Evolutionary conservation across 2,329 filamentous ascomycete species (phyloP), one percentile per base, ranked within the genome.

Genomic region (Zymoseptoria passerinii): DNA sequence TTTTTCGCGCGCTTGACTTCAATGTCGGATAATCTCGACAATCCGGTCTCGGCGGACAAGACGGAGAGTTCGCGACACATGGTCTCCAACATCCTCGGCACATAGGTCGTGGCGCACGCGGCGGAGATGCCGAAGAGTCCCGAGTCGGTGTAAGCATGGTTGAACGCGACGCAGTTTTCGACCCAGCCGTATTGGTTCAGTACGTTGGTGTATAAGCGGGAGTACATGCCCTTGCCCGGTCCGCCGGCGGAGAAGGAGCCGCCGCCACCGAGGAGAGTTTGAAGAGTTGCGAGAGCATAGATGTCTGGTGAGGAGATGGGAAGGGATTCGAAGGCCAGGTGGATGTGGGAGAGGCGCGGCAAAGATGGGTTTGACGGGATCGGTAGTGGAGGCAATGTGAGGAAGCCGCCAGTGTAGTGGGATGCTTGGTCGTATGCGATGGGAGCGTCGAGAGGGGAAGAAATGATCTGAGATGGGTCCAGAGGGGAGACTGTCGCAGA

Each of bases 181-280:
- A 99, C 90, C 92, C 92, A 99, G 66, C 89, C 90, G 76, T 96
- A 87, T 76, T 97, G 92, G 78, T 99, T 99, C 54, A 99, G 83
- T 0, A 97, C 92, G 72, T 96, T 96, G 63, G 92, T 97, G 80
- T 96, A 99, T 8, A 99, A 83, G 10, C 94, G 88, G 44, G 90
- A 95, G 80, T 97, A 97, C 94, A 99, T 99, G 73, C 94, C 94
- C 79, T 99, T 99, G 55, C 94, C 94, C 4, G 94, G 94, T 0
- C 94, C 94, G 67, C 94, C 94, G 56, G 94, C 94, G 16, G 90
- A 95, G 78, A 99, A 99, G 57, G 92, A 96, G 23, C 94, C 94
- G 53, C 94, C 94, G 52, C 94, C 94, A 58, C 94, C 94, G 35
- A 99, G 89, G 8, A 99, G 87, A 1, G 91, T 97, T 75, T 97